These are phyloP conservation scores for Kluyveromyces lactis DNA, from an alignment of 805 yeast genomes.

Conservation along the genomic window DNA sequence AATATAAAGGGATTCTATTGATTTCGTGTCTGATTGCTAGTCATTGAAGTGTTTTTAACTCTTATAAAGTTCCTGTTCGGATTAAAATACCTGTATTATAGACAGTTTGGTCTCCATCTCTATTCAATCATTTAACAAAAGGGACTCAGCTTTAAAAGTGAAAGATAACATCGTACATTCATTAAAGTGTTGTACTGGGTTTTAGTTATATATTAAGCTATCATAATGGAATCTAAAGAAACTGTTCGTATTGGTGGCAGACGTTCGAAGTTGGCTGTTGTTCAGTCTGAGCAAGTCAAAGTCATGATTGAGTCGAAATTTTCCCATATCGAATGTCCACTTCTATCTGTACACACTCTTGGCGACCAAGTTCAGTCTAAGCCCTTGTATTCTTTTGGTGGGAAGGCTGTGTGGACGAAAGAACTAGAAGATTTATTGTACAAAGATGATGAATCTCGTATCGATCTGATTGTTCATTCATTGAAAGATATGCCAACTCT, in stretches of 20 bases:
- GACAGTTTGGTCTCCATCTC: no score
- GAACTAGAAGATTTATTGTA: slow-evolving; percentile 78
- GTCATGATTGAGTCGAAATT: slow-evolving; percentile 46
- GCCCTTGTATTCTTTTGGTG: slow-evolving; percentile 92
- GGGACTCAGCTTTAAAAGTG: no score
- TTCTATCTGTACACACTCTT: slow-evolving; percentile 72
- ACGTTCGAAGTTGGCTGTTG: slow-evolving; percentile 77
- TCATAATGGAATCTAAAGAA: slow-evolving; percentile 10
- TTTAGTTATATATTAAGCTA: no score
- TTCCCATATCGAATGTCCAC: slow-evolving; percentile 64
- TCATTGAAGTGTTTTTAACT: no score
- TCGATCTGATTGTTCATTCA: slow-evolving; percentile 89
- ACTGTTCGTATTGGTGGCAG: slow-evolving; percentile 69
- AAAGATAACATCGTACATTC: no score
- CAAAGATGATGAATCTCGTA: slow-evolving; percentile 52
- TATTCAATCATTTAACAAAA: no score
- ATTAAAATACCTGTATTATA: no score
- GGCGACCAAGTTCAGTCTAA: slow-evolving; percentile 83
- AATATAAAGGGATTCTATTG: no score
- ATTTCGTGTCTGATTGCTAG: no score
- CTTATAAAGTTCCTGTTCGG: no score
- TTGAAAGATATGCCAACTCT: slow-evolving; percentile 89
- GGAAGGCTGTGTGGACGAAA: slow-evolving; percentile 93
- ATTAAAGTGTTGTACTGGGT: no score
- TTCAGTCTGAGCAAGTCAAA: slow-evolving; percentile 73